Percentiles rank a stretch among this genome's conserved stretches.
Evolutionary conservation across 164 flowering plant genomes (phyloP).

Genomic region (Sedum album): DNA sequence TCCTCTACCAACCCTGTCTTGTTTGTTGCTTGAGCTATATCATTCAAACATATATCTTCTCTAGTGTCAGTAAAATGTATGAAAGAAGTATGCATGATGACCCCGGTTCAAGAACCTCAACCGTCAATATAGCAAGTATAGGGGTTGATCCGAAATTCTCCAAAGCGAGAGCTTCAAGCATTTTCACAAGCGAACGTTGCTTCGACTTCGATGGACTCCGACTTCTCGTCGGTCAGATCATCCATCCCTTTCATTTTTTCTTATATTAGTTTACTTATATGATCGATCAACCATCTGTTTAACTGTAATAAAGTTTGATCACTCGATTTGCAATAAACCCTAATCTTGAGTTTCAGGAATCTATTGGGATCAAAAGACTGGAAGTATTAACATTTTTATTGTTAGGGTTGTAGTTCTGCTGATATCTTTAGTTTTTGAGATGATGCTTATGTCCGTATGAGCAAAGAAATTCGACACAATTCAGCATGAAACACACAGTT

Average conservation of each 20-base stretch:
- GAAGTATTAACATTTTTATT: neutral
- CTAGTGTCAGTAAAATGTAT: too few relatives aligned
- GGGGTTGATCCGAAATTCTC: neutral
- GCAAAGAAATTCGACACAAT: conserved; percentile 89
- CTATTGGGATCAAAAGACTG: too few relatives aligned
- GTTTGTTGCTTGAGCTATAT: too few relatives aligned
- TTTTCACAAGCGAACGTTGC: neutral
- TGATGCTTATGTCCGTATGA: conserved; percentile 25
- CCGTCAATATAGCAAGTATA: neutral
- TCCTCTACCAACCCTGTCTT: too few relatives aligned
- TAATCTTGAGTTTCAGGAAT: neutral
- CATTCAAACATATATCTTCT: too few relatives aligned
- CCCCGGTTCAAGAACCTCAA: too few relatives aligned
- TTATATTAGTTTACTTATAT: neutral
- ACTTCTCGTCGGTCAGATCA: conserved; percentile 39
- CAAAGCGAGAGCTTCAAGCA: too few relatives aligned
- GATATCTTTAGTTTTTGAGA: neutral
- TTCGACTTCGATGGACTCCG: conserved; percentile 19
- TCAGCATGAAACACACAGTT: conserved; percentile 84
- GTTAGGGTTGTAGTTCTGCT: too few relatives aligned
- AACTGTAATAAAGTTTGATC: neutral
- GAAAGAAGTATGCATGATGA: too few relatives aligned
- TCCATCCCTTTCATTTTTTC: neutral
- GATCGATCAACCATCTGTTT: neutral
- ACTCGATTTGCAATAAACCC: neutral